Percentiles rank a stretch among this genome's conserved stretches.
These are phyloP conservation scores for Tetrapisispora taiwanensis DNA, from an alignment of 805 yeast genomes.

Conservation along the genomic window DNA sequence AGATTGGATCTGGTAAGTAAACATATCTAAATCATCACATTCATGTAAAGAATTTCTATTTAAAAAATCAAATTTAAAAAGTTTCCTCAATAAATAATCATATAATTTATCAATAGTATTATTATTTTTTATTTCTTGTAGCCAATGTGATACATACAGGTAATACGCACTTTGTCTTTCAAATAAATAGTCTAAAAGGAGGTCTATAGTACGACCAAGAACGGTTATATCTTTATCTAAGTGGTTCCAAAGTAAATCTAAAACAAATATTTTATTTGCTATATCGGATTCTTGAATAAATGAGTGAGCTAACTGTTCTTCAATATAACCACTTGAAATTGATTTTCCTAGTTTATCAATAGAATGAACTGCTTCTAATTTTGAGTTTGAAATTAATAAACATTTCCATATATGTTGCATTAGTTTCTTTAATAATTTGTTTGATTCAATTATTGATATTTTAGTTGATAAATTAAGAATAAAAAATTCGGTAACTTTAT, in stretches of 20 bases:
- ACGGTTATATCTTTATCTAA: constrained; percentile 32
- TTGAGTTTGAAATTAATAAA: constrained; percentile 40
- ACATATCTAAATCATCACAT: constrained; percentile 52
- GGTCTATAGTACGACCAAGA: constrained; percentile 52
- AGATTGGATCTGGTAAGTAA: constrained; percentile 50
- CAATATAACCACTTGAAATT: constrained; percentile 48
- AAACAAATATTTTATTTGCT: constrained; percentile 40
- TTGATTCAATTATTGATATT: constrained; percentile 5
- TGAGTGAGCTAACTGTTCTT: constrained; percentile 58
- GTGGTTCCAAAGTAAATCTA: constrained; percentile 67
- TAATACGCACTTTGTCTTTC: constrained; percentile 35
- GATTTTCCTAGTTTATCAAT: constrained; percentile 50
- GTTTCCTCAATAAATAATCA: constrained; percentile 44
- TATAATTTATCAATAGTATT: constrained; percentile 56
- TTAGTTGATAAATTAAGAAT: neutral
- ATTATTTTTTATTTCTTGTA: constrained; percentile 33
- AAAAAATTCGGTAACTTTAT: neutral
- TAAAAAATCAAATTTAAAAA: constrained; percentile 35
- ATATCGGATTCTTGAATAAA: constrained; percentile 35
- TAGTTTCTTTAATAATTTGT: constrained; percentile 16
- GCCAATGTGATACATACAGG: constrained; percentile 40
- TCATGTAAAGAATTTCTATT: constrained; percentile 24
- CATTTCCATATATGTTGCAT: constrained; percentile 45
- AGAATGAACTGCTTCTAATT: constrained; percentile 60
- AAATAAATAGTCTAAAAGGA: constrained; percentile 55